Percentiles rank a stretch among this genome's conserved stretches.
phyloP scores from a whole-genome alignment of 805 yeast genomes.

The Starmerella bacillaris region DNA sequence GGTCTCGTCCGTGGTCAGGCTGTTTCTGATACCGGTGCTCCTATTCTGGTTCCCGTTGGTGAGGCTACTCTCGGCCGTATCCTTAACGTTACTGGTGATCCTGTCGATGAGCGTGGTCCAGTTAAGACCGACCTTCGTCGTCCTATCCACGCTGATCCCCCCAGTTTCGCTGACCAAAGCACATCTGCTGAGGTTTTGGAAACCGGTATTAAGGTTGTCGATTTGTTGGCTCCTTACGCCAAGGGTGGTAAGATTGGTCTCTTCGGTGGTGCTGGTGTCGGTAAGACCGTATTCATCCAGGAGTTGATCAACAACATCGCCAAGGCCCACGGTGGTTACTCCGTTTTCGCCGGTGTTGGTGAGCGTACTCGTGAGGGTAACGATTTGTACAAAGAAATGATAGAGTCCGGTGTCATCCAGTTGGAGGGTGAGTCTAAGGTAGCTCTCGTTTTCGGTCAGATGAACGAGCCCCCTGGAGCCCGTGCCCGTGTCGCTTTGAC shows the following conservation, averaged over 20 bases:
- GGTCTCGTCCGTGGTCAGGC: conserved; percentile 96
- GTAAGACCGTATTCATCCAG: conserved; percentile 98
- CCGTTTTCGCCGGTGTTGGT: conserved; percentile 99
- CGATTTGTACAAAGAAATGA: conserved; percentile 99
- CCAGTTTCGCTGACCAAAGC: conserved; percentile 88
- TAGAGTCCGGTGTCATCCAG: conserved; percentile 99
- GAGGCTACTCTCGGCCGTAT: conserved; percentile 98
- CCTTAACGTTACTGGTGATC: conserved; percentile 94
- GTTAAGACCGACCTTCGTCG: conserved; percentile 77
- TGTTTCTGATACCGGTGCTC: conserved; percentile 91
- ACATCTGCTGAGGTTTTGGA: conserved; percentile 95
- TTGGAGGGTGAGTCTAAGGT: conserved; percentile 99
- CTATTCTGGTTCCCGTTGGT: conserved; percentile 98
- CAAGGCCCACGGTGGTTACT: conserved; percentile 99
- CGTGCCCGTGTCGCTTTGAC: conserved; percentile 99
- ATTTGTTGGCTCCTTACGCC: conserved; percentile 96
- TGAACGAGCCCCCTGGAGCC: conserved; percentile 99
- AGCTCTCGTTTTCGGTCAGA: conserved; percentile 98
- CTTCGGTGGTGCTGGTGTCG: conserved; percentile 99
- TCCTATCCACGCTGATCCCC: conserved; percentile 99
- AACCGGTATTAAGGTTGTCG: conserved; percentile 99
- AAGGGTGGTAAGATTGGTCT: conserved; percentile 99
- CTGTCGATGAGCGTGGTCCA: conserved; percentile 99
- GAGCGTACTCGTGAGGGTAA: conserved; percentile 99
- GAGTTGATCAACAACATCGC: conserved; percentile 99